Percentiles rank a stretch among this genome's conserved stretches.
phyloP scores from a whole-genome alignment of 2,329 filamentous ascomycete genomes.

The Fusarium mundagurra region DNA sequence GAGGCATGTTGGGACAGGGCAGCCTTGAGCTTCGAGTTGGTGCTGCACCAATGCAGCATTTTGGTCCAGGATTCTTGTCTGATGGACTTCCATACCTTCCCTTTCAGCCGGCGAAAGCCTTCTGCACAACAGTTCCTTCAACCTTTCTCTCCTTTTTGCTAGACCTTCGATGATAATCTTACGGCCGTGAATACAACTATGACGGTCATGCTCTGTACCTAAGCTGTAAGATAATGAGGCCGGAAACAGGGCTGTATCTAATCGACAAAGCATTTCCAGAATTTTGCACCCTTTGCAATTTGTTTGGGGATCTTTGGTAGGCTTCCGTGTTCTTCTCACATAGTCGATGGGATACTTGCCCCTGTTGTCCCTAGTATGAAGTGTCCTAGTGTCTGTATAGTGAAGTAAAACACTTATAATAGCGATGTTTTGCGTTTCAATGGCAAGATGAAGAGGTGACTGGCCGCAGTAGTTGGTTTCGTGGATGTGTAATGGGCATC shows the following conservation, averaged over 20 bases:
- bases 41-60: background rate
- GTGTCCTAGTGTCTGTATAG: fast-evolving
- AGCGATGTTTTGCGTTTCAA: background rate
- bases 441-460: fast-evolving
- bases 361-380: fast-evolving
- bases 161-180: background rate
- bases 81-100: fast-evolving
- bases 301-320: too few relatives aligned
- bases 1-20: fast-evolving
- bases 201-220: too few relatives aligned
- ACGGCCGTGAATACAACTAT: too few relatives aligned
- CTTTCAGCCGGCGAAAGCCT: fast-evolving
- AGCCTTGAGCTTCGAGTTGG: background rate
- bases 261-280: too few relatives aligned
- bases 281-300: too few relatives aligned
- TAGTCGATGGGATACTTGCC: too few relatives aligned
- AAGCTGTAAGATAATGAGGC: too few relatives aligned
- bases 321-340: too few relatives aligned
- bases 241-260: too few relatives aligned
- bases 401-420: fast-evolving
- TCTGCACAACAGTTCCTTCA: background rate
- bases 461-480: background rate
- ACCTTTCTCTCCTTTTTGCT: fast-evolving
- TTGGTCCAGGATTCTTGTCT: background rate
- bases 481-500: fast-evolving